A percentile compares a stretch with the other conserved stretches of the same genome.
These are phyloP conservation scores for Leccinum angustisporum DNA, from an alignment of 1,284 basidiomycete species.

Conservation along the genomic window DNA sequence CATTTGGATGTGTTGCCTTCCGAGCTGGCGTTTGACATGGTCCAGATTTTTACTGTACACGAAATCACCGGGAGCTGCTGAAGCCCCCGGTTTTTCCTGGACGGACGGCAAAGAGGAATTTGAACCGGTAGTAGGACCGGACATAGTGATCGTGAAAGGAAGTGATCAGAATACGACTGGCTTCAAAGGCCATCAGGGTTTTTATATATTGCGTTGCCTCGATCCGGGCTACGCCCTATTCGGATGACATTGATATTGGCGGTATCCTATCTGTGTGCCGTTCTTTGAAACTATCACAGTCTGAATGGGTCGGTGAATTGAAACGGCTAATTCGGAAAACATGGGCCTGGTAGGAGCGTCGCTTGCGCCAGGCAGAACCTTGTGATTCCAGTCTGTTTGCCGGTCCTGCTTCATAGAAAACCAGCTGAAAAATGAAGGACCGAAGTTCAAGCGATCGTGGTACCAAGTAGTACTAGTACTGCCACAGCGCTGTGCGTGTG, in stretches of 20 bases:
- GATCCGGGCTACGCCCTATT: not conserved
- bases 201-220: not conserved
- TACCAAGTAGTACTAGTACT: no score
- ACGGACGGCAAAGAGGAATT: not conserved
- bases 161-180: not conserved
- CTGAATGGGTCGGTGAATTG: not conserved
- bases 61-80: constrained; percentile 6
- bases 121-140: not conserved
- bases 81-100: not conserved
- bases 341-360: not conserved
- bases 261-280: not conserved
- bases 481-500: no score
- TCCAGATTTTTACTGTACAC: constrained; percentile 23
- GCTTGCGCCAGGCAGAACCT: not conserved
- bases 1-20: constrained; percentile 30
- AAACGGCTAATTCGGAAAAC: not conserved
- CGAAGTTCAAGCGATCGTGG: no score
- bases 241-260: not conserved
- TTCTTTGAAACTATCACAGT: not conserved
- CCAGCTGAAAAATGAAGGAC: no score
- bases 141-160: not conserved
- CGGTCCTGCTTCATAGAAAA: no score
- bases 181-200: not conserved
- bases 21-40: constrained; percentile 26
- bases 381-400: no score